These are phyloP conservation scores for Trichoderma brevicompactum DNA, from an alignment of 2,329 filamentous ascomycete genomes.

Conservation along the genomic window DNA sequence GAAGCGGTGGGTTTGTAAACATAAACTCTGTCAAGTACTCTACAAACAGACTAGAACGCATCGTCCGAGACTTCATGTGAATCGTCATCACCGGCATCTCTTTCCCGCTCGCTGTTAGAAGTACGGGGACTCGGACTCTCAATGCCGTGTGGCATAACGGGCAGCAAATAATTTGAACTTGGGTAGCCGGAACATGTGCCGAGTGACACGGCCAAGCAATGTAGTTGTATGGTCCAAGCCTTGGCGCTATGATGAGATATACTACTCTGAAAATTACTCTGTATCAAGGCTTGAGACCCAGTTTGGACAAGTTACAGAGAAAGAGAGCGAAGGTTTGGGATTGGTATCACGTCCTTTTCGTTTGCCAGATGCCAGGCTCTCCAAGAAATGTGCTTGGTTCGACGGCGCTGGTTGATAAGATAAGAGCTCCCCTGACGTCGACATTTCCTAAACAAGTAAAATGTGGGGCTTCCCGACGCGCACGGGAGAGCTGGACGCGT, in stretches of 20 bases:
- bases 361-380: too few species aligned
- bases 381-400: not conserved
- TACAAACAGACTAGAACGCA: not conserved
- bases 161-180: not conserved
- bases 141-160: not conserved
- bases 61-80: not conserved
- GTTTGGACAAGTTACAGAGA: not conserved
- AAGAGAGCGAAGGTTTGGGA: not conserved
- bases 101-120: not conserved
- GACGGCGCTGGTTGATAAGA: slow-evolving; percentile 10
- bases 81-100: slow-evolving; percentile 12
- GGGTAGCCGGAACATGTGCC: not conserved
- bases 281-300: too few species aligned
- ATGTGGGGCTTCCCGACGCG: slow-evolving; percentile 25
- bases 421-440: slow-evolving; percentile 27
- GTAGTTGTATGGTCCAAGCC: not conserved
- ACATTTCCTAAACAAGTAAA: slow-evolving; percentile 17
- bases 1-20: too few species aligned
- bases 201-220: not conserved
- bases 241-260: not conserved
- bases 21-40: not conserved
- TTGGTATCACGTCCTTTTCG: not conserved
- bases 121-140: too few species aligned
- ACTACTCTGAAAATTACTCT: not conserved
- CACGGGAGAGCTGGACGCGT: slow-evolving; percentile 17